Evolutionary conservation across 2,329 filamentous ascomycete species (phyloP).

Genomic region (Colletotrichum somersetense): DNA sequence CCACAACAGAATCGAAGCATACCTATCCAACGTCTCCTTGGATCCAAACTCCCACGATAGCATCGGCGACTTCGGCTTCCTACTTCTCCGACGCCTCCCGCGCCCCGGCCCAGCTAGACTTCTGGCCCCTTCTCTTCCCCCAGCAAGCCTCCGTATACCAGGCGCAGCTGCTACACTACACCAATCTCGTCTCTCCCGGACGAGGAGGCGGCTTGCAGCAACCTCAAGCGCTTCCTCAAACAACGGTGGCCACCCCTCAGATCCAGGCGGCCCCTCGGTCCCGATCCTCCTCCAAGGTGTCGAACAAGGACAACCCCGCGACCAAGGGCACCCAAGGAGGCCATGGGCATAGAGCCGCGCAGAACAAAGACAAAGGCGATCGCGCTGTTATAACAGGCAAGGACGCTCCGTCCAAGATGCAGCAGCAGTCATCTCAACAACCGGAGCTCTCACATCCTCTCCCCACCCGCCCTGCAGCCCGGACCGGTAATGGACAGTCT

Average conservation of each 20-base stretch:
- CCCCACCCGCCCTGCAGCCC: slow-evolving; percentile 44
- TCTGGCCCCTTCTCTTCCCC: slow-evolving; percentile 69
- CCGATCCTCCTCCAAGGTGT: slow-evolving; percentile 71
- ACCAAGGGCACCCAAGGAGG: slow-evolving; percentile 64
- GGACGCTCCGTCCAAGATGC: slow-evolving; percentile 65
- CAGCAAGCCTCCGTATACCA: slow-evolving; percentile 71
- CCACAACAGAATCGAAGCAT: slow-evolving; percentile 63
- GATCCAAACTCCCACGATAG: slow-evolving; percentile 49
- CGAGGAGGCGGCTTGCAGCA: slow-evolving; percentile 69
- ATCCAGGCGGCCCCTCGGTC: slow-evolving; percentile 69
- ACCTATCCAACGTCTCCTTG: slow-evolving; percentile 58
- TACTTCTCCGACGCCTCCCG: slow-evolving; percentile 41
- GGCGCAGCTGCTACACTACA: slow-evolving; percentile 74
- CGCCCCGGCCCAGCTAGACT: slow-evolving; percentile 61
- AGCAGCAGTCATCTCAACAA: slow-evolving; percentile 55
- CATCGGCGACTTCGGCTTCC: slow-evolving; percentile 46
- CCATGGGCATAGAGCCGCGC: slow-evolving; percentile 74
- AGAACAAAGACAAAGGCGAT: slow-evolving; percentile 70
- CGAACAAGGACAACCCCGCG: slow-evolving; percentile 63
- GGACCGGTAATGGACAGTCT: slow-evolving; percentile 48
- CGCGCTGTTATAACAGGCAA: slow-evolving; percentile 72
- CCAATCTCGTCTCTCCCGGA: slow-evolving; percentile 71
- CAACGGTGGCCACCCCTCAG: slow-evolving; percentile 65
- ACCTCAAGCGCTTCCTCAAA: slow-evolving; percentile 60
- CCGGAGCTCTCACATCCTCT: slow-evolving; percentile 47